Base-by-base conservation (phyloP, 257 asterid species). In the Misopates orontium region DNA sequence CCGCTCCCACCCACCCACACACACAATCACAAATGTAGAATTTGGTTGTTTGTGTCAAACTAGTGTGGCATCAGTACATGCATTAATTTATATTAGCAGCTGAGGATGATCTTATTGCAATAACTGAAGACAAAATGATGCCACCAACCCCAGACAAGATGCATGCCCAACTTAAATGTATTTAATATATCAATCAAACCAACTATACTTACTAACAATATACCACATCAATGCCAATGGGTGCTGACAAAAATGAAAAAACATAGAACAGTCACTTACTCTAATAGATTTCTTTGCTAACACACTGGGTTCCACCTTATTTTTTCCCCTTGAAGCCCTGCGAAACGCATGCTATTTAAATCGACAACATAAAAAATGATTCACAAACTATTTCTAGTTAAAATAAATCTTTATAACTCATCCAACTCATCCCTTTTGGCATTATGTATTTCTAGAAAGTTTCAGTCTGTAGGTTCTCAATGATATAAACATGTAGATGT, bases 301-400 rank as follows among this genome's bases (percentile, higher is more conserved):
- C 39, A 74, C 82, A 66, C 76, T 80, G 54, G 76, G 51, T 68
- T 78, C 78, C 70, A 61, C 71, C 71, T 79, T 81, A 25, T 71
- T 56, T 71, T 70, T 83, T 80, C 84, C 75, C 67, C 79, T 85
- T 47, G 95, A 75, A 56, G 82, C 68, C 94, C 98, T 91, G 76
- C 60, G 50, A 62, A 69, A 51, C 44, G 73, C 47, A 51, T 52
- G 44, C 5, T 56, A 70, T 64, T n/a, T n/a, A 70, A 28, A 56
- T 57, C 53, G 66, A 60, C 70, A 72, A 56, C 69, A 67, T 68
- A 47, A 44, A 55, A 25, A 72, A 67, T 39, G 52, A 66, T 36
- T 19, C 51, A 71, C 23, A 15, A 10, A 62, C 23, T 12, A 12
- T 25, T 23, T 22, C 17, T 36, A 19, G 62, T 71, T 62, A 31